Conservation (phyloP, 805 yeast species). For the Lipomyces japonicus region DNA sequence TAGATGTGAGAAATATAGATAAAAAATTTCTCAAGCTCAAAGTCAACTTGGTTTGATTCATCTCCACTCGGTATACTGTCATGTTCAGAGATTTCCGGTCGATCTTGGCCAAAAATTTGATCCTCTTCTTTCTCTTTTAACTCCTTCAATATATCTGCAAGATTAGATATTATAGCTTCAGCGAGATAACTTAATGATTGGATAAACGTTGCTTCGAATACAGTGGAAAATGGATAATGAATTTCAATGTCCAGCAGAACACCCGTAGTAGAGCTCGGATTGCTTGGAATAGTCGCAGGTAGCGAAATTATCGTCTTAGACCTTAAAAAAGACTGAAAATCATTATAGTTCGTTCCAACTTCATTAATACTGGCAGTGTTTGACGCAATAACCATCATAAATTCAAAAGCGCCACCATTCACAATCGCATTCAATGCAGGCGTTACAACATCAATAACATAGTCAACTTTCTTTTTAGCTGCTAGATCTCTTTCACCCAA, state of each 20-base stretch:
- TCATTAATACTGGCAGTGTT: slow-evolving; percentile 31
- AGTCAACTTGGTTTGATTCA: slow-evolving; percentile 33
- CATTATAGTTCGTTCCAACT: slow-evolving; percentile 26
- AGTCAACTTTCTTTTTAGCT: slow-evolving; percentile 22
- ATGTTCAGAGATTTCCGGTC: slow-evolving; percentile 8
- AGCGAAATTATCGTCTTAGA: slow-evolving; percentile 8
- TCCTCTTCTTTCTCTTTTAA: slow-evolving; percentile 42
- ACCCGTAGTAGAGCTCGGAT: background rate
- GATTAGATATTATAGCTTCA: slow-evolving; percentile 35
- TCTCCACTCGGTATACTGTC: slow-evolving; percentile 36
- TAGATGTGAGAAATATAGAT: slow-evolving; percentile 68
- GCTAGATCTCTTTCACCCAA: slow-evolving; percentile 24
- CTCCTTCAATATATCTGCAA: slow-evolving; percentile 42
- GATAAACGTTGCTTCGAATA: slow-evolving; percentile 16
- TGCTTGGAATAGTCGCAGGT: background rate
- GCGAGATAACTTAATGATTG: slow-evolving; percentile 32
- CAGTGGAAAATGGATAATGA: background rate
- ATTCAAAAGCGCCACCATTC: slow-evolving; percentile 41
- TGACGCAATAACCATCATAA: slow-evolving; percentile 38
- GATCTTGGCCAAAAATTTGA: slow-evolving; percentile 24
- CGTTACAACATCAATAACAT: slow-evolving; percentile 28
- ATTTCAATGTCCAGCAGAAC: slow-evolving; percentile 5
- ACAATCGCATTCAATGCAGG: slow-evolving; percentile 33
- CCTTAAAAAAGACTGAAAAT: slow-evolving; percentile 27
- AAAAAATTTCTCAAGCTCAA: slow-evolving; percentile 86